These are phyloP conservation scores for Monilinia aucupariae DNA, from an alignment of 2,329 filamentous ascomycete species.

Conservation along the genomic window DNA sequence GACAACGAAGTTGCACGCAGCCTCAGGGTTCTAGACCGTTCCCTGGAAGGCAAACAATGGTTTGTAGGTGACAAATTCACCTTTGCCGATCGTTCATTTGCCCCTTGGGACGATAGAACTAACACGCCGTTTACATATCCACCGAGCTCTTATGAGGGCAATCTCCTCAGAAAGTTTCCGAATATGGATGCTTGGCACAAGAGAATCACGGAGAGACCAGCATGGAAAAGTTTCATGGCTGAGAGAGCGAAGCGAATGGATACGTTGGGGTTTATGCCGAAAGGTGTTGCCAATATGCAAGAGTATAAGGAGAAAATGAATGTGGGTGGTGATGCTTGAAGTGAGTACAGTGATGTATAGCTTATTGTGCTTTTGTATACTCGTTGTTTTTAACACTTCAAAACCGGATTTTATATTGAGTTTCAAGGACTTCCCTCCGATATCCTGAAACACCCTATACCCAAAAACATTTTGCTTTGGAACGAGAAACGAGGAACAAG, in stretches of 20 bases:
- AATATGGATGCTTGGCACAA: constrained; percentile 15
- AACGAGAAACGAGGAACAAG: too few relatives aligned
- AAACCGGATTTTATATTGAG: too few relatives aligned
- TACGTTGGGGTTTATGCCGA: constrained; percentile 6
- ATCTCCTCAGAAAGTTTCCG: background rate
- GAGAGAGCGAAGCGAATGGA: constrained; percentile 6
- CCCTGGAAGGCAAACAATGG: constrained; percentile 32
- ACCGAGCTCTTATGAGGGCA: too few relatives aligned
- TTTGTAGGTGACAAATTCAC: constrained; percentile 38
- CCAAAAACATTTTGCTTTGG: too few relatives aligned
- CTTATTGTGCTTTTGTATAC: too few relatives aligned
- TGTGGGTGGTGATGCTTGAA: too few relatives aligned
- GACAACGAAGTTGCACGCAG: constrained; percentile 37
- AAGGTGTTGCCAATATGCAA: constrained; percentile 17
- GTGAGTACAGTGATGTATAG: too few relatives aligned
- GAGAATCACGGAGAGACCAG: background rate
- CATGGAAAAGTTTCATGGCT: constrained; percentile 11
- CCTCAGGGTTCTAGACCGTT: constrained; percentile 40
- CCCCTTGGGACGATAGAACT: constrained; percentile 29
- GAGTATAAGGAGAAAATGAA: too few relatives aligned
- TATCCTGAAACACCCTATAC: too few relatives aligned
- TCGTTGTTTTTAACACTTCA: too few relatives aligned
- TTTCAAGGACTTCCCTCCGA: too few relatives aligned
- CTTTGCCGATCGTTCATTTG: constrained; percentile 39
- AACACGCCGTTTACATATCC: background rate